Evolutionary conservation across 495 filamentous ascomycete genomes (phyloP), one percentile per base, ranked within the genome.

Genomic region (Penicillium longicatenatum): DNA sequence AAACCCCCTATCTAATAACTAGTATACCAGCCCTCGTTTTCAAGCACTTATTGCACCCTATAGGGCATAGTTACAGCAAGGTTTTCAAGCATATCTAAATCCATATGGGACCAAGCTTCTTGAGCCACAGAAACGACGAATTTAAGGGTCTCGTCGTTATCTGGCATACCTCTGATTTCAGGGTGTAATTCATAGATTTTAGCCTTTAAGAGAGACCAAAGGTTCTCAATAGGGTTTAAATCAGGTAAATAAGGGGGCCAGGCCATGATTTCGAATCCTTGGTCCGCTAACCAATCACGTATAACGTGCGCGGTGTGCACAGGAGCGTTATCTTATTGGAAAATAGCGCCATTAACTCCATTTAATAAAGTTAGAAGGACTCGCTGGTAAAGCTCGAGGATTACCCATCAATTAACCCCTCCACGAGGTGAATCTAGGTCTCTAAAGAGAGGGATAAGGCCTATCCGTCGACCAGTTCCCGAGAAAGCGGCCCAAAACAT

Each of bases 141-240:
- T 30, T 30, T 8, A 30, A 41, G 37, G 12, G 37, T 41, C n/a
- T 12, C n/a, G 12, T 12, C 37, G 37, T 41, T 41, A 41, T 41
- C n/a, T 41, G 37, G 37, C 37, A 41, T 12, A 17, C n/a, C 12
- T 17, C 11, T 41, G n/a, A 41, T 12, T 17, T 41, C 37, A 17
- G 37, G 37, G 37, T 41, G 37, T 14, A 12, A 12, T 17, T 41
- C n/a, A 14, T 14, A 41, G 37, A 41, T 41, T 17, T 41, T 17
- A 6, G 37, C 37, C n/a, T 41, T 64, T 7, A 67, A 22, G 6
- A 54, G 48, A 1, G 59, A 56, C 57, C 61, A 68, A 3, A 66
- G 54, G 47, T 68, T 62, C 39, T 67, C 61, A 59, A 68, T 70
- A n/a, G 57, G 63, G 46, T 67, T 67, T 16, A 64, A 42, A 65